Conservation (phyloP, 768 basidiomycete genomes). For the Austroboletus eburneus region DNA sequence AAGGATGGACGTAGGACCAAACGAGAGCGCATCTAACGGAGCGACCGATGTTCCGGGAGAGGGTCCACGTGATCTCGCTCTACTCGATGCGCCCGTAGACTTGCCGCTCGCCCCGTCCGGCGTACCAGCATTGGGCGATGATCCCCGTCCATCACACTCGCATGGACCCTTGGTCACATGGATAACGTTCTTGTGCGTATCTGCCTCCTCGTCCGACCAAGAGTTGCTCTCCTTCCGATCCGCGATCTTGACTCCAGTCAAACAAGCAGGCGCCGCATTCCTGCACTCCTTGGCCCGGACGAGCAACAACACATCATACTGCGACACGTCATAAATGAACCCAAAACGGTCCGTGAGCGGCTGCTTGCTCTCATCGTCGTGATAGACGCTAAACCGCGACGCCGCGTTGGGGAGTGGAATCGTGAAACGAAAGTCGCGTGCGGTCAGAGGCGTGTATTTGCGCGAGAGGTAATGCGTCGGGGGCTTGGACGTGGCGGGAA, state of each 20-base stretch:
- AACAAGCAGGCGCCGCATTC: constrained; percentile 75
- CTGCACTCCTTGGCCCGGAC: constrained; percentile 67
- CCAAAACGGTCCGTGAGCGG: constrained; percentile 84
- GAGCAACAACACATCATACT: constrained; percentile 76
- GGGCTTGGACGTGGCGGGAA: constrained; percentile 73
- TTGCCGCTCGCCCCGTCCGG: constrained; percentile 10
- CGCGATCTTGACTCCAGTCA: constrained; percentile 85
- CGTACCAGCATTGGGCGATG: background rate
- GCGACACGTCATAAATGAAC: constrained; percentile 83
- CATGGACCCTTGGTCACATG: constrained; percentile 41
- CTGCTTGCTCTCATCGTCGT: constrained; percentile 48
- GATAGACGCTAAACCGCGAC: constrained; percentile 48
- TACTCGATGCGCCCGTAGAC: constrained; percentile 7
- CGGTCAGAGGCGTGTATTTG: constrained; percentile 67
- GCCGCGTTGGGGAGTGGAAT: constrained; percentile 57
- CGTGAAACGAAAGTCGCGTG: constrained; percentile 70
- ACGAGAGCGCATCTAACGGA: constrained; percentile 11
- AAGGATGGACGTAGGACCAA: constrained; percentile 47
- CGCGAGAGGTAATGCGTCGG: constrained; percentile 81
- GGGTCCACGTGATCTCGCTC: constrained; percentile 27
- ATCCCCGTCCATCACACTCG: constrained; percentile 35
- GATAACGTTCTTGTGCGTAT: constrained; percentile 28
- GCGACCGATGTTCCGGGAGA: constrained; percentile 45
- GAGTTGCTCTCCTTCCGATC: constrained; percentile 76
- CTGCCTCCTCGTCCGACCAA: constrained; percentile 67